phyloP scores from a whole-genome alignment of 805 yeast species.

The Nakazawaea ishiwadae region DNA sequence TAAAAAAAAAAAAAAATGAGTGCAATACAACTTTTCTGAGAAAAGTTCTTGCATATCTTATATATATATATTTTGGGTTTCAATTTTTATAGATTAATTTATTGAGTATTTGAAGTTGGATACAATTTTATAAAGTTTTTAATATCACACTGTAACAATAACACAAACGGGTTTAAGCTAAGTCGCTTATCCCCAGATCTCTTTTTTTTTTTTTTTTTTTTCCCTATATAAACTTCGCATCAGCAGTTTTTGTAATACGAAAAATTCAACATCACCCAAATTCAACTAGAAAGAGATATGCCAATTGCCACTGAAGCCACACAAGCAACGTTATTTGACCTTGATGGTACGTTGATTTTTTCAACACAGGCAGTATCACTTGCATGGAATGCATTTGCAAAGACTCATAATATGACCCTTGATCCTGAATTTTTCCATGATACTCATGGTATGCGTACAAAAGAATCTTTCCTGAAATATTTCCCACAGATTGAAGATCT shows the following conservation, averaged over 20 bases:
- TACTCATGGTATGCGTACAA: slow-evolving; percentile 81
- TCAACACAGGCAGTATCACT: slow-evolving; percentile 79
- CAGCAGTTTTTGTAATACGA: neutral
- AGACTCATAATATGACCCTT: slow-evolving; percentile 60
- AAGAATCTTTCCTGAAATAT: slow-evolving; percentile 67
- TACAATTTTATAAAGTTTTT: too few relatives aligned
- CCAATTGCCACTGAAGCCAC: slow-evolving; percentile 10
- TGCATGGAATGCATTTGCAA: slow-evolving; percentile 73
- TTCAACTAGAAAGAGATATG: slow-evolving; percentile 7
- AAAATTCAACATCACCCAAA: neutral
- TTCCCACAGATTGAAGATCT: slow-evolving; percentile 69
- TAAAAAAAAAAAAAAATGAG: too few relatives aligned
- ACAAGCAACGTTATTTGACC: slow-evolving; percentile 56
- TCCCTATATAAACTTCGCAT: neutral
- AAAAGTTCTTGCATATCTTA: too few relatives aligned
- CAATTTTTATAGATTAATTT: too few relatives aligned
- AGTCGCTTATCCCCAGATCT: too few relatives aligned
- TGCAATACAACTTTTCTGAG: too few relatives aligned
- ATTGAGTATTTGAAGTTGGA: too few relatives aligned
- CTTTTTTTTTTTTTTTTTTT: neutral
- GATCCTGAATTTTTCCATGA: slow-evolving; percentile 68
- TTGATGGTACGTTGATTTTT: slow-evolving; percentile 83
- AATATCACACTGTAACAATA: too few relatives aligned
- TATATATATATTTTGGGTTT: too few relatives aligned
- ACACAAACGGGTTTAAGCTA: too few relatives aligned